Evolutionary conservation across 164 flowering plant species (phyloP).

Genomic region (Hamamelis virginiana): DNA sequence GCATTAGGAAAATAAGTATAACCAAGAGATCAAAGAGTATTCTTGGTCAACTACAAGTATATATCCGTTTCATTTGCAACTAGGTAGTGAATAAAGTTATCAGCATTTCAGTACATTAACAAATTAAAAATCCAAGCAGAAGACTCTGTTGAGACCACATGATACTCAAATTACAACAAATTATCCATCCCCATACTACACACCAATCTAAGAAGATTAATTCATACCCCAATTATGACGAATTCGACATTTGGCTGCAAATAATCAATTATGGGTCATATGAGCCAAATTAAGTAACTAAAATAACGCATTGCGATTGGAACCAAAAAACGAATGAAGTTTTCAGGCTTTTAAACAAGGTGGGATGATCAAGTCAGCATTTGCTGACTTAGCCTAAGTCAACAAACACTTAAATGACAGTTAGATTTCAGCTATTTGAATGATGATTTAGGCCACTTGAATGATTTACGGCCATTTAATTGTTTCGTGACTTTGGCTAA

Average conservation of each 20-base stretch:
- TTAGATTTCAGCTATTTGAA: too few species aligned
- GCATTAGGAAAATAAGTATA: conserved; percentile 1
- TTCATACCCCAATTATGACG: background rate
- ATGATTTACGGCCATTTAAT: too few species aligned
- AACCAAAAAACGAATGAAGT: too few species aligned
- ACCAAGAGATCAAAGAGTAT: background rate
- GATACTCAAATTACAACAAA: background rate
- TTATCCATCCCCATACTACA: background rate
- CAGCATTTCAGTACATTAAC: background rate
- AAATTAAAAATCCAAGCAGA: background rate
- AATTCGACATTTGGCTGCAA: background rate
- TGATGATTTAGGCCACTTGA: too few species aligned
- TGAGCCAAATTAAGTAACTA: too few species aligned
- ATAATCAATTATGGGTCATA: background rate
- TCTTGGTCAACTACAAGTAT: background rate
- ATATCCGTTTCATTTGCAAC: background rate
- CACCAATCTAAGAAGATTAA: background rate
- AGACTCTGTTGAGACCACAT: background rate
- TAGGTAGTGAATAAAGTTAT: background rate
- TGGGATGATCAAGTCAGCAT: too few species aligned
- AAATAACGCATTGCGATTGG: too few species aligned
- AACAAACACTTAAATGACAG: too few species aligned
- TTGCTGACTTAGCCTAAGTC: too few species aligned
- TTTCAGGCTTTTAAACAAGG: too few species aligned
- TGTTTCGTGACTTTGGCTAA: too few species aligned